Conservation (phyloP, 169 alveolate species). For the Perkinsus chesapeaki region DNA sequence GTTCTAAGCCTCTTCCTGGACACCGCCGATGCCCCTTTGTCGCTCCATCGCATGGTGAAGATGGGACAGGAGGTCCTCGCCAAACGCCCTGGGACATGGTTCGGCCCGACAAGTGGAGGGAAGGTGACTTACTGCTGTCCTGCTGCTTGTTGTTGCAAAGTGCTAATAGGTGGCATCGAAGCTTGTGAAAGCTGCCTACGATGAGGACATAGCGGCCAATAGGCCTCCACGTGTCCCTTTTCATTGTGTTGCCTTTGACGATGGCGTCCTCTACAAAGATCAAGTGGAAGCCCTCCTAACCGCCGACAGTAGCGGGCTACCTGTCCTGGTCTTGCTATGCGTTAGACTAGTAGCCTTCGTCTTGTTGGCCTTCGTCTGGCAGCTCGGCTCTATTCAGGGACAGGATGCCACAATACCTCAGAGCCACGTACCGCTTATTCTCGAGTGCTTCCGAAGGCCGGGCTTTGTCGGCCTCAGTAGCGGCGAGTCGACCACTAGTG, state of each 20-base stretch:
- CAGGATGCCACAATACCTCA: neutral
- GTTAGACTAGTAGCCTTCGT: neutral
- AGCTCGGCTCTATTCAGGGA: too few species aligned
- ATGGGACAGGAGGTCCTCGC: constrained; percentile 1
- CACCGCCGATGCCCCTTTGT: neutral
- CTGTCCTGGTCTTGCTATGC: neutral
- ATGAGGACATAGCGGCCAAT: neutral
- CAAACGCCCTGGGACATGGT: neutral
- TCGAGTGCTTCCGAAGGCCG: neutral
- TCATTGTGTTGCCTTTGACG: neutral
- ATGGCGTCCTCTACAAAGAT: neutral
- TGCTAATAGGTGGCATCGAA: neutral
- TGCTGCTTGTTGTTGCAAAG: neutral
- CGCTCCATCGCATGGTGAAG: neutral
- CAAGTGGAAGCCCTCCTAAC: neutral
- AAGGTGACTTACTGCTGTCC: neutral
- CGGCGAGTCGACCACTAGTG: neutral
- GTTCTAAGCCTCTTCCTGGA: neutral
- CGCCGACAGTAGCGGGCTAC: neutral
- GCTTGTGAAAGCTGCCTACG: neutral
- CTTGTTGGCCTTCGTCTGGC: too few species aligned
- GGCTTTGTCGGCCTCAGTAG: neutral
- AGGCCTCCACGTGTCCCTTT: neutral
- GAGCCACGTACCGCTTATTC: neutral
- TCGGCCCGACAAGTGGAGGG: neutral